Conservation (phyloP, 2,329 filamentous ascomycete genomes). For the Penicillium sp. region DNA sequence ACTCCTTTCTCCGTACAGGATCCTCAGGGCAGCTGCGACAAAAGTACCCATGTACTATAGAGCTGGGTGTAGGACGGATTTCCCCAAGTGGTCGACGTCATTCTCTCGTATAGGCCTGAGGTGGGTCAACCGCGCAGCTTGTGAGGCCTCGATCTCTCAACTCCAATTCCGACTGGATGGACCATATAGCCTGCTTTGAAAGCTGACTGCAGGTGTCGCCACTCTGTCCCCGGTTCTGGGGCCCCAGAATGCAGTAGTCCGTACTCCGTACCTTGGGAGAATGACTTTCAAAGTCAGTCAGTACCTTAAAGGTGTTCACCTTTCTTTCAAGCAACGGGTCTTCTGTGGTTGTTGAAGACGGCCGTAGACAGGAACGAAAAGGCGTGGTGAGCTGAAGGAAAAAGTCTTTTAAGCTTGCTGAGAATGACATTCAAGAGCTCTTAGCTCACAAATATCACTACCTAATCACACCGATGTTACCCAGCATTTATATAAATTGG, state of each 20-base stretch:
- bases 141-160: conserved; percentile 14
- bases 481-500: not conserved
- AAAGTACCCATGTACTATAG: not conserved
- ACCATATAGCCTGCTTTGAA: conserved; percentile 16
- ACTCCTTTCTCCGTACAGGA: not conserved
- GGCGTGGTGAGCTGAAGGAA: too few species aligned
- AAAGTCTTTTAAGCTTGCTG: too few species aligned
- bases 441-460: too few species aligned
- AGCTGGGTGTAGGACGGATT: not conserved
- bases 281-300: not conserved
- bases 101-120: conserved; percentile 18
- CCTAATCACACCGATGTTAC: too few species aligned
- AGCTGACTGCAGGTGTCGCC: conserved; percentile 17
- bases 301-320: not conserved
- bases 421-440: too few species aligned
- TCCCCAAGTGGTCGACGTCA: conserved; percentile 23
- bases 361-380: too few species aligned
- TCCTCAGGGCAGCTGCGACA: not conserved
- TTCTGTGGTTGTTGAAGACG: too few species aligned
- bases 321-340: not conserved
- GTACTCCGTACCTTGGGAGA: not conserved
- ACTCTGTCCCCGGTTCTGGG: conserved; percentile 9
- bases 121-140: conserved; percentile 3
- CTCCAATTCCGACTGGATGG: conserved; percentile 24
- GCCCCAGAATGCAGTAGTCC: conserved; percentile 1